Conservation (phyloP, 2,329 filamentous ascomycete genomes). For the Microdochium nivale region DNA sequence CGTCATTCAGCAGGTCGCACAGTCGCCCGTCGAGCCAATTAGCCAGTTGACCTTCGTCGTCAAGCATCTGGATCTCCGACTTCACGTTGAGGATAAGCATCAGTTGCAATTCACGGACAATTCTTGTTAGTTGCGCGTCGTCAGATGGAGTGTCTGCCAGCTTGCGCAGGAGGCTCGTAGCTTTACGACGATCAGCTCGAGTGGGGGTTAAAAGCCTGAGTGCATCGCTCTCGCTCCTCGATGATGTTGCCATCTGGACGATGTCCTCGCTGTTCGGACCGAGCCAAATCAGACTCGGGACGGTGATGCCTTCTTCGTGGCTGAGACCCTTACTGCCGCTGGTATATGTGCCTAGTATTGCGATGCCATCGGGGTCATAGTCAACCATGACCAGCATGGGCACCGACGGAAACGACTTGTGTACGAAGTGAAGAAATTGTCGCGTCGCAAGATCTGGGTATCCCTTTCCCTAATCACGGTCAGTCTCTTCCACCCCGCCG, state of each 20-base stretch:
- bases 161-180: slow-evolving; percentile 40
- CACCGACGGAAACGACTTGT: slow-evolving; percentile 34
- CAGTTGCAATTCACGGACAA: slow-evolving; percentile 52
- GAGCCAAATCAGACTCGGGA: slow-evolving; percentile 53
- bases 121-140: slow-evolving; percentile 24
- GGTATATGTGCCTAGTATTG: slow-evolving; percentile 67
- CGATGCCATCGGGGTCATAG: slow-evolving; percentile 68
- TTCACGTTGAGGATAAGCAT: slow-evolving; percentile 71
- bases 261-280: slow-evolving; percentile 35
- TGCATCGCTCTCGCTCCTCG: not conserved
- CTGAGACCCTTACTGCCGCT: slow-evolving; percentile 54
- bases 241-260: not conserved
- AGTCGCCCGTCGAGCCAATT: slow-evolving; percentile 41
- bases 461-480: slow-evolving; percentile 57
- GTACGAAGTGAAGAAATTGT: slow-evolving; percentile 50
- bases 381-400: slow-evolving; percentile 61
- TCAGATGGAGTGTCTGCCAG: slow-evolving; percentile 17
- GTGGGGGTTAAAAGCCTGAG: slow-evolving; percentile 10
- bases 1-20: not conserved
- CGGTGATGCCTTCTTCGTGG: slow-evolving; percentile 45
- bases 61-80: slow-evolving; percentile 67
- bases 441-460: slow-evolving; percentile 70
- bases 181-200: slow-evolving; percentile 47
- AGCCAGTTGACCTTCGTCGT: slow-evolving; percentile 41
- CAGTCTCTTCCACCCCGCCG: not conserved